Evolutionary conservation across 2,329 filamentous ascomycete genomes (phyloP).

Genomic region (Aspergillus melleus): DNA sequence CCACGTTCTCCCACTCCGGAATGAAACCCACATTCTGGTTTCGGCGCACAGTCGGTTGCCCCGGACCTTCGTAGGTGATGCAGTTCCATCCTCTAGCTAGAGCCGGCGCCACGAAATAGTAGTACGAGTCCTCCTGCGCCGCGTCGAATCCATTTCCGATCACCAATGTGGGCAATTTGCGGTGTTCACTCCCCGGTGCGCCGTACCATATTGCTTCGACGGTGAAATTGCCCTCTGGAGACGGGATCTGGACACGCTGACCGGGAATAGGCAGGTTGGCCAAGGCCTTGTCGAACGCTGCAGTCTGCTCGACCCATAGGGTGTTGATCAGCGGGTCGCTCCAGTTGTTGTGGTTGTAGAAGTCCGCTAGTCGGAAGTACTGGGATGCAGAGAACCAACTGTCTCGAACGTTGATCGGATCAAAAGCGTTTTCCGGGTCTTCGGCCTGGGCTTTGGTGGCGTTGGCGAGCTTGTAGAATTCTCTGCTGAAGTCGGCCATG

Average conservation of each 20-base stretch:
- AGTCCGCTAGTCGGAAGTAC: conserved; percentile 47
- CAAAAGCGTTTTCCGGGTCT: conserved; percentile 9
- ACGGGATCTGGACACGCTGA: conserved; percentile 16
- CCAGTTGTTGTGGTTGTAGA: conserved; percentile 45
- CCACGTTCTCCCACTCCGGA: conserved; percentile 45
- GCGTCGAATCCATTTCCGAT: conserved; percentile 46
- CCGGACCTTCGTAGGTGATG: conserved; percentile 50
- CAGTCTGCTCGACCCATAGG: conserved; percentile 15
- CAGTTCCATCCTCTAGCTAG: conserved; percentile 46
- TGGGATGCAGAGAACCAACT: conserved; percentile 11
- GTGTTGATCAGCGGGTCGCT: conserved; percentile 42
- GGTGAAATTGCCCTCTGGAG: conserved; percentile 3
- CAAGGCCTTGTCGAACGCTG: neutral
- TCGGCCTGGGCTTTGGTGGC: conserved; percentile 16
- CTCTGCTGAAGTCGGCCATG: conserved; percentile 13
- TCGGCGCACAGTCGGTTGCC: conserved; percentile 45
- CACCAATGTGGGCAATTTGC: conserved; percentile 42
- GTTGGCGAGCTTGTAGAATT: conserved; percentile 6
- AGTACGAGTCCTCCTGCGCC: conserved; percentile 47
- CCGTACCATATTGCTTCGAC: neutral
- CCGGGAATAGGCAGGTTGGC: neutral
- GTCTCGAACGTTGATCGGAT: conserved; percentile 1
- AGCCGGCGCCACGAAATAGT: conserved; percentile 35
- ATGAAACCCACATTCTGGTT: conserved; percentile 47
- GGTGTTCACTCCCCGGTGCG: too few relatives aligned